phyloP scores from a whole-genome alignment of 1,284 basidiomycete genomes.

The Apiotrichum sp. region DNA sequence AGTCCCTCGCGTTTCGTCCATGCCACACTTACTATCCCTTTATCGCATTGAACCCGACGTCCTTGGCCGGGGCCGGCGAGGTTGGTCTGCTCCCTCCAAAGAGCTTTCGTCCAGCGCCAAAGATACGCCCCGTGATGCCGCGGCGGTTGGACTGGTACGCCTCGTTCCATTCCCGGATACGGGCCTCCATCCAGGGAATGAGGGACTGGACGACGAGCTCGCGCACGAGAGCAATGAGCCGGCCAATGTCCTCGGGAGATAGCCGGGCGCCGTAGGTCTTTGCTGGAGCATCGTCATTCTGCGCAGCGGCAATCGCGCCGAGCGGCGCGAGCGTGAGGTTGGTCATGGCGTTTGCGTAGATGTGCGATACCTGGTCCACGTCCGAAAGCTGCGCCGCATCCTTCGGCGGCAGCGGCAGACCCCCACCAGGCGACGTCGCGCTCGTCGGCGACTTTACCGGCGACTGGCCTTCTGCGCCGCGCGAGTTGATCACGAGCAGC shows the following conservation, averaged over 20 bases:
- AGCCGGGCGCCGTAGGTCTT: constrained; percentile 49
- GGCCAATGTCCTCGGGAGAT: constrained; percentile 69
- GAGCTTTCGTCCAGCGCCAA: constrained; percentile 59
- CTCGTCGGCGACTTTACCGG: constrained; percentile 7
- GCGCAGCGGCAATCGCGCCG: constrained; percentile 16
- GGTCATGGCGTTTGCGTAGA: constrained; percentile 39
- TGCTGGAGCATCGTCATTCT: constrained; percentile 6
- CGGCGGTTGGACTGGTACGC: constrained; percentile 75
- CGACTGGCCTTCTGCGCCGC: constrained; percentile 6
- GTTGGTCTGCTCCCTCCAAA: constrained; percentile 47
- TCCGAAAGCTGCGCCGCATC: constrained; percentile 23
- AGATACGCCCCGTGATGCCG: constrained; percentile 81
- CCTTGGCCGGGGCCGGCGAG: constrained; percentile 32
- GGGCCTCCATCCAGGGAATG: constrained; percentile 94
- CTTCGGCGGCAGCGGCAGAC: constrained; percentile 26
- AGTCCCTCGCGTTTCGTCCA: too few relatives aligned
- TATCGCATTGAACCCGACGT: constrained; percentile 36
- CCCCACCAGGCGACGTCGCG: constrained; percentile 11
- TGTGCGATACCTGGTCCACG: constrained; percentile 27
- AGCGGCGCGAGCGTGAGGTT: constrained; percentile 37
- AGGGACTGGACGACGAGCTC: constrained; percentile 88
- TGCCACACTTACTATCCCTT: constrained; percentile 39
- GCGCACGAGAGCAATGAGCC: constrained; percentile 72
- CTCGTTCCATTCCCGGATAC: constrained; percentile 91
- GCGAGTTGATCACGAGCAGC: constrained; percentile 45